phyloP scores from a whole-genome alignment of 129 eudicot species.

The Pulicaria dysenterica region DNA sequence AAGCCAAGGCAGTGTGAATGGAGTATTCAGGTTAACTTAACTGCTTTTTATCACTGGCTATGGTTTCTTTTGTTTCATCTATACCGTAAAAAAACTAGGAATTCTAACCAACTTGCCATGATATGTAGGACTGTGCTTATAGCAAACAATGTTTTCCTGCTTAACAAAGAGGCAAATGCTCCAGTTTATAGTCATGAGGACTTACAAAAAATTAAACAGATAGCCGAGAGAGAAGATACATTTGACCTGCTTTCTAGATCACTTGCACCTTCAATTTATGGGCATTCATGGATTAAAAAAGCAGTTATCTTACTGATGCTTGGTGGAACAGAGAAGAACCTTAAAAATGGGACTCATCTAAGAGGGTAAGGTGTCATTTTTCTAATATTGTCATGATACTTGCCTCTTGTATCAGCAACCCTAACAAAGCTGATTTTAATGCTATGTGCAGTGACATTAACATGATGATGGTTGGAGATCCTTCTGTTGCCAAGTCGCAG shows the following conservation, averaged over 20 bases:
- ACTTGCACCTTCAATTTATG: conserved; percentile 96
- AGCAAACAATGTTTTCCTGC: conserved; percentile 81
- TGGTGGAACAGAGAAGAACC: conserved; percentile 92
- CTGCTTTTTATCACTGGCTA: not conserved
- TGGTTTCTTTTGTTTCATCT: not conserved
- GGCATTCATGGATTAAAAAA: conserved; percentile 95
- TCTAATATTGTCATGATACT: not conserved
- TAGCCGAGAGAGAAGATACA: conserved; percentile 84
- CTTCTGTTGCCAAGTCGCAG: conserved; percentile 98
- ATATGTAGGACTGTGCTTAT: conserved; percentile 85
- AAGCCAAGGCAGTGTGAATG: conserved; percentile 92
- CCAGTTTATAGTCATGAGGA: conserved; percentile 76
- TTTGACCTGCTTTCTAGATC: conserved; percentile 89
- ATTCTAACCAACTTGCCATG: conserved; percentile 21
- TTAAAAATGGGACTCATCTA: conserved; percentile 93
- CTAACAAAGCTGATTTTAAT: conserved; percentile 2
- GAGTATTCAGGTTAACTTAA: conserved; percentile 80
- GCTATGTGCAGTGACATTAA: conserved; percentile 72
- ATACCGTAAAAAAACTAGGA: not conserved
- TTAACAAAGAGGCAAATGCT: conserved; percentile 88
- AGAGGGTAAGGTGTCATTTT: conserved; percentile 61
- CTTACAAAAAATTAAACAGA: conserved; percentile 66
- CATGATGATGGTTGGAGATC: conserved; percentile 99
- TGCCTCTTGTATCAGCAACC: not conserved
- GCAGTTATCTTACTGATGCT: conserved; percentile 92